Conservation (phyloP, 2,329 filamentous ascomycete species). For the Hortaea werneckii region DNA sequence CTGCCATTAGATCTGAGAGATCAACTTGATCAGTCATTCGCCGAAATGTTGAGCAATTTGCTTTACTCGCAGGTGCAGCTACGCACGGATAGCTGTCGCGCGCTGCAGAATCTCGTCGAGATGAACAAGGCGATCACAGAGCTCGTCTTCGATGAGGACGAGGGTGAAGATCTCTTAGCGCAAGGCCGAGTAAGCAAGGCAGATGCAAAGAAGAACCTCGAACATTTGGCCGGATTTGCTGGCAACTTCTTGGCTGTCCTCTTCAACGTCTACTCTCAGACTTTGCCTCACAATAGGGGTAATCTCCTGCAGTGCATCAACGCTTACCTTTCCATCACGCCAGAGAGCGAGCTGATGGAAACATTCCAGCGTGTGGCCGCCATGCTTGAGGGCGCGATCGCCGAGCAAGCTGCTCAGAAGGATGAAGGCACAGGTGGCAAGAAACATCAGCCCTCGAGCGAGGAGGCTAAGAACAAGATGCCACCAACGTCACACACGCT, state of each 20-base stretch:
- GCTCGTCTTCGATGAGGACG: slow-evolving; percentile 48
- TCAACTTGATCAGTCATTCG: slow-evolving; percentile 76
- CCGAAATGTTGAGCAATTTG: slow-evolving; percentile 81
- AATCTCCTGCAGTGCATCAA: slow-evolving; percentile 93
- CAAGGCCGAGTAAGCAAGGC: slow-evolving; percentile 69
- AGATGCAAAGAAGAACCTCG: slow-evolving; percentile 66
- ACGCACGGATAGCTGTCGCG: slow-evolving; percentile 76
- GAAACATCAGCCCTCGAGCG: slow-evolving; percentile 29
- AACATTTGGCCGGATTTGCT: slow-evolving; percentile 68
- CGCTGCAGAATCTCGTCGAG: slow-evolving; percentile 76
- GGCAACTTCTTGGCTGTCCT: slow-evolving; percentile 87
- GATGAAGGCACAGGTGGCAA: slow-evolving; percentile 52
- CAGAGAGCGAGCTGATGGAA: slow-evolving; percentile 59
- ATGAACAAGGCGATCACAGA: slow-evolving; percentile 75
- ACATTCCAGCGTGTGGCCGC: slow-evolving; percentile 81
- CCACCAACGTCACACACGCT: slow-evolving; percentile 89
- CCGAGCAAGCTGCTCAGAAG: slow-evolving; percentile 50
- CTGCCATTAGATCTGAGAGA: slow-evolving; percentile 60
- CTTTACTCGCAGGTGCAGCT: slow-evolving; percentile 87
- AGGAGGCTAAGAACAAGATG: slow-evolving; percentile 56
- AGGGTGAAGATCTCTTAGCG: slow-evolving; percentile 55
- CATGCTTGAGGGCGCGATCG: slow-evolving; percentile 67
- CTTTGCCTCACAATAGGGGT: slow-evolving; percentile 80
- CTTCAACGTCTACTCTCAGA: slow-evolving; percentile 99
- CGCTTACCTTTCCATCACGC: slow-evolving; percentile 71